phyloP scores from a whole-genome alignment of 2,329 filamentous ascomycete genomes.

The Botrytis galanthina region DNA sequence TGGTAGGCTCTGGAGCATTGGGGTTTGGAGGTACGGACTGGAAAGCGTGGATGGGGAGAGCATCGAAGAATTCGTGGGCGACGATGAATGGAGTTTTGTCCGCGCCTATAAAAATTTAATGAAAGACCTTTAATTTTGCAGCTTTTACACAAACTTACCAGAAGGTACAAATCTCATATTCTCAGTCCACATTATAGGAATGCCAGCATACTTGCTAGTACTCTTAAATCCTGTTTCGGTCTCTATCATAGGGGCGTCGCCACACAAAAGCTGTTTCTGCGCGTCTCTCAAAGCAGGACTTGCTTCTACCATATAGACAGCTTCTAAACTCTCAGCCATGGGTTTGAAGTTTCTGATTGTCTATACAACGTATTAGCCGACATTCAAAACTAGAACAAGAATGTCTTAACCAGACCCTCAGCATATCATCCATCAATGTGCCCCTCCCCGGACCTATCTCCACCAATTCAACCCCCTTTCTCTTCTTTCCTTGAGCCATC shows the following conservation, averaged over 20 bases:
- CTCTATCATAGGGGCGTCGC: constrained; percentile 64
- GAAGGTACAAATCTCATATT: constrained; percentile 41
- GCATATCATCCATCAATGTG: constrained; percentile 94
- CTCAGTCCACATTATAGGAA: constrained; percentile 87
- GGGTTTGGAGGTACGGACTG: constrained; percentile 62
- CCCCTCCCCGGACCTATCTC: constrained; percentile 93
- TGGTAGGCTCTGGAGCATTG: constrained; percentile 39
- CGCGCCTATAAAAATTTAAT: constrained; percentile 46
- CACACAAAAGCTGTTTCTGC: constrained; percentile 81
- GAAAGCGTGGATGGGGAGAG: constrained; percentile 93
- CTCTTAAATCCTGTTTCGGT: constrained; percentile 72
- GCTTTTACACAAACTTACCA: constrained; percentile 20
- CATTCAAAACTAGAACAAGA: constrained; percentile 21
- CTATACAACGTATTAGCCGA: constrained; percentile 44
- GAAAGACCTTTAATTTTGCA: neutral
- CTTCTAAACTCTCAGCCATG: constrained; percentile 73
- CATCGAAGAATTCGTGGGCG: constrained; percentile 98
- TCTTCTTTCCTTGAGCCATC: constrained; percentile 81
- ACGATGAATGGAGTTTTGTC: constrained; percentile 85
- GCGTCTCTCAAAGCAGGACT: constrained; percentile 72
- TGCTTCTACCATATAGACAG: constrained; percentile 95
- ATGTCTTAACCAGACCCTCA: constrained; percentile 61
- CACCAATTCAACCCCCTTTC: constrained; percentile 77
- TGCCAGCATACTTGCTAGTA: constrained; percentile 68
- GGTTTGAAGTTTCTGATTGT: constrained; percentile 80